Conservation (phyloP, 345 rosid species). For the Moringa oleifera region DNA sequence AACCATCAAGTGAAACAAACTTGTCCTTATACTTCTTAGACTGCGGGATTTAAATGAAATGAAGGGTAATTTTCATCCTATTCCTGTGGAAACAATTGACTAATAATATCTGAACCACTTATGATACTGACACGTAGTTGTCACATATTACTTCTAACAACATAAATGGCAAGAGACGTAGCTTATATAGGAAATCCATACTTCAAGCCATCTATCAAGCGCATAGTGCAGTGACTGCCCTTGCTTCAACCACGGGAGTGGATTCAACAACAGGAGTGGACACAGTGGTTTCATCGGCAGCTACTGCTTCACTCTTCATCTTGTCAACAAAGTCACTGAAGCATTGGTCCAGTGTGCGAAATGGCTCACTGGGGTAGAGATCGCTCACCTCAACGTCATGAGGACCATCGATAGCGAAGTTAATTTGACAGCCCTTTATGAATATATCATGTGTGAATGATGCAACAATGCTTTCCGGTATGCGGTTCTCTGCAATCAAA, state of each 20-base stretch:
- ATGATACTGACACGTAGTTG: too few species aligned
- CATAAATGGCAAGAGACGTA: too few species aligned
- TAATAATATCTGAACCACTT: too few species aligned
- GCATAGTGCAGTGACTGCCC: conserved; percentile 26
- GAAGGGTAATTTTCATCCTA: too few species aligned
- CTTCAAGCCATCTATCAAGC: conserved; percentile 13
- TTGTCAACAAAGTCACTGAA: conserved; percentile 33
- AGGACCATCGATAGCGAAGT: conserved; percentile 36
- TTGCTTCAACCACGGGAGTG: conserved; percentile 23
- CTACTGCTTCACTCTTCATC: conserved; percentile 19
- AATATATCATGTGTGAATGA: conserved; percentile 73
- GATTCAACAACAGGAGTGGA: too few species aligned
- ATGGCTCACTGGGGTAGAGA: conserved; percentile 48
- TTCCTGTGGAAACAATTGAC: too few species aligned
- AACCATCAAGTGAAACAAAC: too few species aligned
- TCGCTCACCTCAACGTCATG: conserved; percentile 31
- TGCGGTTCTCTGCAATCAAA: conserved; percentile 38
- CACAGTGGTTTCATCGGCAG: conserved; percentile 10
- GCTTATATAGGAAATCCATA: too few species aligned
- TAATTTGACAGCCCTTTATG: conserved; percentile 59
- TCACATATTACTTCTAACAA: too few species aligned
- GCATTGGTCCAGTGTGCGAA: conserved; percentile 49
- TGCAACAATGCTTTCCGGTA: conserved; percentile 62
- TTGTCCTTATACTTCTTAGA: too few species aligned
- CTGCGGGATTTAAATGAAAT: too few species aligned